Percentiles rank a stretch among this genome's conserved stretches.
Conservation (phyloP, 2,329 filamentous ascomycete genomes). For the Thelonectria rubi region DNA sequence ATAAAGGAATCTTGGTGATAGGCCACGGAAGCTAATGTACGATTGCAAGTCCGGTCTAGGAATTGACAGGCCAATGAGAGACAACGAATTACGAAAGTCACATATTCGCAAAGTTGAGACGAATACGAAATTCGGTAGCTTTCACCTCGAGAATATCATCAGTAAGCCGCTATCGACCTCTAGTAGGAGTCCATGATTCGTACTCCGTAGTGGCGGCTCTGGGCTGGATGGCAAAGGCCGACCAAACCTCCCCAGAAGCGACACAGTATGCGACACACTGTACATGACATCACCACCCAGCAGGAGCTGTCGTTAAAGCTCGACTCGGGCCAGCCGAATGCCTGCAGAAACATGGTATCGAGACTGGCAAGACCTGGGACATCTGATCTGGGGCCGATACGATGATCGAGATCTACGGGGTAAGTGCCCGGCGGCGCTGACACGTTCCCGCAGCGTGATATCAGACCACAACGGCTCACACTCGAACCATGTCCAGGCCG, state of each 20-base stretch:
- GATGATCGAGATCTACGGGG: conserved; percentile 47
- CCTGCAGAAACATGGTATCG: conserved; percentile 1
- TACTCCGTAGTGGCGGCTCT: neutral
- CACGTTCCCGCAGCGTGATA: neutral
- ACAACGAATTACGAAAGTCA: neutral
- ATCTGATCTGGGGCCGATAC: conserved; percentile 6
- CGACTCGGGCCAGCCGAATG: neutral
- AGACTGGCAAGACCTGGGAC: neutral
- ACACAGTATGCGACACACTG: conserved; percentile 20
- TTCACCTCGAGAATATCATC: neutral
- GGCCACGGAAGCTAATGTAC: neutral
- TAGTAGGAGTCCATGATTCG: neutral
- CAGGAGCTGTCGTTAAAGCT: neutral
- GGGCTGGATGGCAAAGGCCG: neutral
- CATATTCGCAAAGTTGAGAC: neutral
- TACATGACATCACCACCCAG: conserved; percentile 26
- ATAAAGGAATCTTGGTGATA: neutral
- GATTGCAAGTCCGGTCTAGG: neutral
- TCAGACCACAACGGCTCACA: conserved; percentile 25
- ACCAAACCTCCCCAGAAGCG: neutral
- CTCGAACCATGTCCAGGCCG: conserved; percentile 66
- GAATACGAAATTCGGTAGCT: neutral
- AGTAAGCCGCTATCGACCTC: neutral
- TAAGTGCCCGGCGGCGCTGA: conserved; percentile 21
- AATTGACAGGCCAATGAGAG: neutral